Evolutionary conservation across 2,329 filamentous ascomycete species (phyloP), one percentile per base, ranked within the genome.

Genomic region (Pseudocercospora pini-densiflorae): DNA sequence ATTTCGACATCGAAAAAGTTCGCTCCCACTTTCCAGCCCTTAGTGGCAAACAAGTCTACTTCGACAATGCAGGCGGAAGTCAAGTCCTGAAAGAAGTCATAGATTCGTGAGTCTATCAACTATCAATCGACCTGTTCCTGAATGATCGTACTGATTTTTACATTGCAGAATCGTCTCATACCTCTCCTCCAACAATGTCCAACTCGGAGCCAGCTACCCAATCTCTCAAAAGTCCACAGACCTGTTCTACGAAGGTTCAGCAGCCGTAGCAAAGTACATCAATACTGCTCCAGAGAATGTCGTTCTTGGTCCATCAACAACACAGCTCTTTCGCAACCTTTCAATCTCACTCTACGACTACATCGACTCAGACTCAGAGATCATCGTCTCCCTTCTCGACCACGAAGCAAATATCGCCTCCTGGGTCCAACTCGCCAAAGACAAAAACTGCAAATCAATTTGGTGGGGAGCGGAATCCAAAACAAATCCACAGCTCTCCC

Each of bases 321-420:
- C 92, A 0, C 91, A 93, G 75, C 85, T 93, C 9, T 87, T 93
- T 72, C 87, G 90, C 70, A 94, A 93, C 75, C 84, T 93, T 16
- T 82, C 83, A 51, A 77, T 89, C 5, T 78, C 82, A 1, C 82
- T 86, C 0, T 88, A 83, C 29, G 86, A 85, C 0, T 82, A 90
- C 40, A 77, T 90, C 1, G 83, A 86, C 66, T 83, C 84, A 0
- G 84, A 81, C 40, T 85, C 84, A 0, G 74, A 80, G 74, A 84
- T 94, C 58, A 81, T 95, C 68, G 74, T 94, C 10, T 92, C 90
- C 0, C 85, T 85, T 64, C 81, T 93, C 62, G 91, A 94, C 76
- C 91, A 94, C 73, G 92, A 94, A 79, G 89, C 91, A 43, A 93
- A 93, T 75, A 88, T 92, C 64, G 87, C 89, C 1, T 84, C 91